Evolutionary conservation across 768 basidiomycete genomes (phyloP).

Genomic region (Trametes sanguinea): DNA sequence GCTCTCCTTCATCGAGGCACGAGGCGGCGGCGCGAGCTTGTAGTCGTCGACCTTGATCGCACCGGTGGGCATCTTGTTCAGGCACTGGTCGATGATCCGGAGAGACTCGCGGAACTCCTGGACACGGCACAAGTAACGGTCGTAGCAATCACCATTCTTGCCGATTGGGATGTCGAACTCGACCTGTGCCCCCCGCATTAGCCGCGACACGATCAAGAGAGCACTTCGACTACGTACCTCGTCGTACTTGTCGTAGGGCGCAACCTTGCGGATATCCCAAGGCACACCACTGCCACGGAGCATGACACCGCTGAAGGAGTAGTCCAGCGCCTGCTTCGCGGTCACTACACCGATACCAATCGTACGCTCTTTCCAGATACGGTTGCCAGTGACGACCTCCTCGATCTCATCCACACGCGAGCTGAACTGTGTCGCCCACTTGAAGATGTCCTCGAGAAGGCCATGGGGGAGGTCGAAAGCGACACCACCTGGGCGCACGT

Average conservation of each 20-base stretch:
- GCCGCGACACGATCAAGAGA: neutral
- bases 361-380: conserved; percentile 97
- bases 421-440: conserved; percentile 94
- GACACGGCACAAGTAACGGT: conserved; percentile 95
- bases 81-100: conserved; percentile 85
- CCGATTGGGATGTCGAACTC: conserved; percentile 98
- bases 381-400: conserved; percentile 95
- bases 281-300: conserved; percentile 88
- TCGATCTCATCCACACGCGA: conserved; percentile 95
- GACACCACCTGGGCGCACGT: conserved; percentile 96
- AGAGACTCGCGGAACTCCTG: conserved; percentile 98
- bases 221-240: conserved; percentile 52
- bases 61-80: conserved; percentile 96
- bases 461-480: conserved; percentile 98
- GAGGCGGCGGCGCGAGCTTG: conserved; percentile 94
- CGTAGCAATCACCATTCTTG: conserved; percentile 96
- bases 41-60: conserved; percentile 95
- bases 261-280: conserved; percentile 92
- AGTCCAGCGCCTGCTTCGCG: conserved; percentile 89
- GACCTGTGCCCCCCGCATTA: conserved; percentile 50
- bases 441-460: conserved; percentile 97
- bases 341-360: conserved; percentile 88
- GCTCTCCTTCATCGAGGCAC: conserved; percentile 98
- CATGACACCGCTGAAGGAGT: conserved; percentile 97
- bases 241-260: conserved; percentile 95